Base-by-base conservation (phyloP, 2,329 filamentous ascomycete species). In the Aureobasidium pullulans region DNA sequence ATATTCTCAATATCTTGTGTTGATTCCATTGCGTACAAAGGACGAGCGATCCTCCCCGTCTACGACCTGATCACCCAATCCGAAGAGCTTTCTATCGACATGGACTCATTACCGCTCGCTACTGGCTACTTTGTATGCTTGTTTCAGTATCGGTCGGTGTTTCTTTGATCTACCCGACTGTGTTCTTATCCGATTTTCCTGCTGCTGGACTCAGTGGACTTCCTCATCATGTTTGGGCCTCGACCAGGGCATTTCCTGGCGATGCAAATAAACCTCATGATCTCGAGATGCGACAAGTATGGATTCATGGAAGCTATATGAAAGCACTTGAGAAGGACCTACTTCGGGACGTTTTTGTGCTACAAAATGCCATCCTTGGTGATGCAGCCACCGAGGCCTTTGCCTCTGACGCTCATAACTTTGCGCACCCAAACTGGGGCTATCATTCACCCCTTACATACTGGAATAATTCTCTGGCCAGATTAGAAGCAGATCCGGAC, bases 361-460 rank as follows among this genome's bases (percentile, higher is more conserved):
- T 93, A 52, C 89, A 93, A 69, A 79, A 90, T 67, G 78, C 80
- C 60, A 76, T 93, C 2, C 77, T 92, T 11, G 87, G 86, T 23
- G 52, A 43, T n/a, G 13, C 13, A 4, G 15, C 23, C 29, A n/a
- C 34, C 3, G 31, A 56, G 29, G n/a, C 52, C 28, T 1, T n/a
- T n/a, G 32, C n/a, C 7, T 6, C 28, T 16, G 31, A 13, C 31
- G 19, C 36, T 68, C 15, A 43, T 9, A 16, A 23, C 7, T 9
- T 7, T 2, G 39, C 39, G 9, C 23, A 53, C 6, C 37, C 34
- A 5, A 40, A 56, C 4, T 90, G 87, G 87, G 88, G 89, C 65
- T 89, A 89, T 67, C 88, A 92, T 66, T 92, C 89, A n/a, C 88
- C 89, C 1, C 73, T 93, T 57, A 85, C 90, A 71, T 92, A 91